Evolutionary conservation across 2,329 filamentous ascomycete genomes (phyloP).

Genomic region (Coniosporium uncinatum): DNA sequence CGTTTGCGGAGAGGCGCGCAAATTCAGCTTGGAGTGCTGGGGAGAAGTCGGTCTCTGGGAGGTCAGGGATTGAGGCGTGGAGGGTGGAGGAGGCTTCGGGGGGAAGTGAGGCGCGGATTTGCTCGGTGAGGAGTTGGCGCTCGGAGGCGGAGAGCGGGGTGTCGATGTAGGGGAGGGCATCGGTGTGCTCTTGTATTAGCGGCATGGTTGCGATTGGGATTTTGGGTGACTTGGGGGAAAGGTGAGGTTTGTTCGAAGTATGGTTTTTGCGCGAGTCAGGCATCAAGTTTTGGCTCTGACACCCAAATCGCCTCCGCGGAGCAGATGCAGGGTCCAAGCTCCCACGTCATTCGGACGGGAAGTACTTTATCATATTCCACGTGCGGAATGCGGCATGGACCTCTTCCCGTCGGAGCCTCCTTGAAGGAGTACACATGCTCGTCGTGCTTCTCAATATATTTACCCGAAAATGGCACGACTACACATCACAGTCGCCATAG

Average conservation of each 20-base stretch:
- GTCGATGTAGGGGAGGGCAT: neutral
- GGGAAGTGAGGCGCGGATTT: neutral
- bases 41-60: neutral
- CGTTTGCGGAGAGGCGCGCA: neutral
- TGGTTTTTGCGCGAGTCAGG: no score
- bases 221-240: no score
- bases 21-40: neutral
- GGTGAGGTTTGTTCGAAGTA: no score
- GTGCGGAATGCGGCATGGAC: no score
- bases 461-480: slow-evolving; percentile 31
- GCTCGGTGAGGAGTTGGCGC: neutral
- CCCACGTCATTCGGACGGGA: no score
- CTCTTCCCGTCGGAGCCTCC: no score
- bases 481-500: slow-evolving; percentile 27
- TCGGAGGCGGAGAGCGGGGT: neutral
- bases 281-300: no score
- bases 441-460: no score
- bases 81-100: neutral
- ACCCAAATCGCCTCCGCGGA: no score
- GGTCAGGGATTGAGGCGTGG: neutral
- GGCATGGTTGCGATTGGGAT: neutral
- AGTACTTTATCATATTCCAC: no score
- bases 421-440: no score
- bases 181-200: neutral
- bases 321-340: no score